Evolutionary conservation across 2,329 filamentous ascomycete genomes (phyloP).

Genomic region (Achaetomium macrosporum): DNA sequence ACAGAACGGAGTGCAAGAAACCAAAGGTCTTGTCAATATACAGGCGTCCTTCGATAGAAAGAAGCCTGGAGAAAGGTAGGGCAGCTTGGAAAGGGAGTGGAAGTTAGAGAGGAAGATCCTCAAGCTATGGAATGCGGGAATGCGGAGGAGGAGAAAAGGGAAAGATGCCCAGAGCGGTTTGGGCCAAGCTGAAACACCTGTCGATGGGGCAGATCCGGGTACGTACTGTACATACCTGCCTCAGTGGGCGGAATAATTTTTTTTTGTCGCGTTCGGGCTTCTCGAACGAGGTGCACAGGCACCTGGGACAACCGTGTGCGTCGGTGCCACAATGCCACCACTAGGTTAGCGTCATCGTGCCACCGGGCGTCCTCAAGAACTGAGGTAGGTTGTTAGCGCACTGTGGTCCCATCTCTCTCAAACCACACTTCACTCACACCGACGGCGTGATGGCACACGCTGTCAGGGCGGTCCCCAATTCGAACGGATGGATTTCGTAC

Average conservation of each 20-base stretch:
- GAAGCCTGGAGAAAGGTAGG: constrained; percentile 23
- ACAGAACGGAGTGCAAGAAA: constrained; percentile 1
- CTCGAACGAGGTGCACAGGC: not conserved
- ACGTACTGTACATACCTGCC: not conserved
- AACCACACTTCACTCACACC: no score
- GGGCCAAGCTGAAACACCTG: constrained; percentile 16
- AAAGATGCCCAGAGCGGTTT: not conserved
- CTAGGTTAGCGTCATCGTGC: not conserved
- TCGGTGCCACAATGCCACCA: not conserved
- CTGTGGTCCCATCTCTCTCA: no score
- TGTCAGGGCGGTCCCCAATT: no score
- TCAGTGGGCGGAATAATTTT: not conserved
- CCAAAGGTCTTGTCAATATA: constrained; percentile 25
- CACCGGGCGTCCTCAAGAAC: not conserved
- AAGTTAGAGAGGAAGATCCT: not conserved
- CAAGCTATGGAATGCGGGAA: constrained; percentile 1
- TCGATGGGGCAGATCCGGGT: constrained; percentile 6
- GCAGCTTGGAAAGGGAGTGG: not conserved
- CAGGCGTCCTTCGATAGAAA: constrained; percentile 27
- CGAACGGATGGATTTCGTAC: no score
- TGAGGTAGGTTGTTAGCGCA: no score
- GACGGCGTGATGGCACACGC: no score
- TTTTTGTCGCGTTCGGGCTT: not conserved
- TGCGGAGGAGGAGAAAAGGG: not conserved
- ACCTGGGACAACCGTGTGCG: no score